These are phyloP conservation scores for Lodderomyces pseudojiufengensis DNA, from an alignment of 1,139 yeast genomes.

Conservation along the genomic window DNA sequence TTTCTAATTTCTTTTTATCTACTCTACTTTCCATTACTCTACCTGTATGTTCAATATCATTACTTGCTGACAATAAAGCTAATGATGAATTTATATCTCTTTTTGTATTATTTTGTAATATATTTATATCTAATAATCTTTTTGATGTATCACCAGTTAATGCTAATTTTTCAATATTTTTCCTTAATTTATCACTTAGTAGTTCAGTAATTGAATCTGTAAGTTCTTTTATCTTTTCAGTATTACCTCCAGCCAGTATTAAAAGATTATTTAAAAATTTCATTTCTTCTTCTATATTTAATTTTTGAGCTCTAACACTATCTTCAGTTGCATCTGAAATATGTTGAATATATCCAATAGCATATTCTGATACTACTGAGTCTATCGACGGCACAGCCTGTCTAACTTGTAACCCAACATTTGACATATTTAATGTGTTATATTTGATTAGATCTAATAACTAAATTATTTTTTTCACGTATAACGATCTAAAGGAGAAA, in stretches of 20 bases:
- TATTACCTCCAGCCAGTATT: slow-evolving; percentile 74
- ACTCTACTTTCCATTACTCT: slow-evolving; percentile 91
- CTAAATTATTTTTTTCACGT: too few relatives aligned
- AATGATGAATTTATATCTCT: slow-evolving; percentile 71
- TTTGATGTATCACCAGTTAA: slow-evolving; percentile 77
- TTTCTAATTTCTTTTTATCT: slow-evolving; percentile 92
- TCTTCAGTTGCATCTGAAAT: slow-evolving; percentile 72
- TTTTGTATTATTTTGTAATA: slow-evolving; percentile 56
- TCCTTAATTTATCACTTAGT: slow-evolving; percentile 54
- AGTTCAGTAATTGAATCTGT: slow-evolving; percentile 42
- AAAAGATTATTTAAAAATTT: slow-evolving; percentile 60
- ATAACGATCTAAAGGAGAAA: too few relatives aligned
- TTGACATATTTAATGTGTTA: slow-evolving; percentile 39
- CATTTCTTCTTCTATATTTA: slow-evolving; percentile 65
- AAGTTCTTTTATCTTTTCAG: slow-evolving; percentile 51
- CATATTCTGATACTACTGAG: slow-evolving; percentile 87
- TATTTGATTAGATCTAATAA: too few relatives aligned
- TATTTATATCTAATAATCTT: slow-evolving; percentile 68
- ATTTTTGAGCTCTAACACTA: slow-evolving; percentile 71
- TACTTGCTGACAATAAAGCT: slow-evolving; percentile 69
- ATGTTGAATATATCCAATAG: slow-evolving; percentile 84
- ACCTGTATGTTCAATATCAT: slow-evolving; percentile 88
- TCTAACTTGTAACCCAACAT: slow-evolving; percentile 67
- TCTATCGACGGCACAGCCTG: slow-evolving; percentile 87
- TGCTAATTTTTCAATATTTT: slow-evolving; percentile 68